phyloP scores from a whole-genome alignment of 768 basidiomycete species.

The Agaricus subrufescens region DNA sequence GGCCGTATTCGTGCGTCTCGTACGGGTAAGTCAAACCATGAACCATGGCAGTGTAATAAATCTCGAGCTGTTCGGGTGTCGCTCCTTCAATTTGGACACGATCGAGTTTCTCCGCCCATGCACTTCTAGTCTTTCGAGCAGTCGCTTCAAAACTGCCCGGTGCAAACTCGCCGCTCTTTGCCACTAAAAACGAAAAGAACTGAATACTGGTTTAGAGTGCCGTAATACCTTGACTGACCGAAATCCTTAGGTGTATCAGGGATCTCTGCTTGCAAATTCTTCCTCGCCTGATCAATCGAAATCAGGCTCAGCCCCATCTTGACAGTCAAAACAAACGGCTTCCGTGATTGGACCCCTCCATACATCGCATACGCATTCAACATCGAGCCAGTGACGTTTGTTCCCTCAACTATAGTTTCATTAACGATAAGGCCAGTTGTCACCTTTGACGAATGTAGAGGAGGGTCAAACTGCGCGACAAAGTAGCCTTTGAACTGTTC shows the following conservation, averaged over 20 bases:
- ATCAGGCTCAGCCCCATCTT: conserved; percentile 75
- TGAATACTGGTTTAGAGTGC: neutral
- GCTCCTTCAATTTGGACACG: conserved; percentile 34
- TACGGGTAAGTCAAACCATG: conserved; percentile 74
- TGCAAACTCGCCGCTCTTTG: neutral
- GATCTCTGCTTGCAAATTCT: conserved; percentile 38
- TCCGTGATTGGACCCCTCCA: conserved; percentile 14
- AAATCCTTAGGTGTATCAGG: conserved; percentile 13
- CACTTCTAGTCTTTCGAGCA: conserved; percentile 37
- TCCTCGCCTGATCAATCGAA: conserved; percentile 57
- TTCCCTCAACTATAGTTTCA: conserved; percentile 11
- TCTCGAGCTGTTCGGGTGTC: conserved; percentile 20
- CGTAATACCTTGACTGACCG: neutral
- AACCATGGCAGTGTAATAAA: conserved; percentile 58
- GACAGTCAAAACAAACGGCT: conserved; percentile 37
- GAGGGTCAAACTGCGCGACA: conserved; percentile 49
- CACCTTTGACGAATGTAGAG: neutral
- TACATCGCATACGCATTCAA: conserved; percentile 51
- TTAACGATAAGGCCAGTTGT: conserved; percentile 9
- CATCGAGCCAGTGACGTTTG: conserved; percentile 32
- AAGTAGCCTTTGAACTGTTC: conserved; percentile 50
- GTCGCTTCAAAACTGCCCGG: conserved; percentile 44
- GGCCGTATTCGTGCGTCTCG: conserved; percentile 60
- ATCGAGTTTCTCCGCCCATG: conserved; percentile 58
- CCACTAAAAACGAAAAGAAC: neutral